Percentiles rank a stretch among this genome's conserved stretches.
These are phyloP conservation scores for Elongisporangium prolatum DNA, from an alignment of 352 stramenopile species.

Conservation along the genomic window DNA sequence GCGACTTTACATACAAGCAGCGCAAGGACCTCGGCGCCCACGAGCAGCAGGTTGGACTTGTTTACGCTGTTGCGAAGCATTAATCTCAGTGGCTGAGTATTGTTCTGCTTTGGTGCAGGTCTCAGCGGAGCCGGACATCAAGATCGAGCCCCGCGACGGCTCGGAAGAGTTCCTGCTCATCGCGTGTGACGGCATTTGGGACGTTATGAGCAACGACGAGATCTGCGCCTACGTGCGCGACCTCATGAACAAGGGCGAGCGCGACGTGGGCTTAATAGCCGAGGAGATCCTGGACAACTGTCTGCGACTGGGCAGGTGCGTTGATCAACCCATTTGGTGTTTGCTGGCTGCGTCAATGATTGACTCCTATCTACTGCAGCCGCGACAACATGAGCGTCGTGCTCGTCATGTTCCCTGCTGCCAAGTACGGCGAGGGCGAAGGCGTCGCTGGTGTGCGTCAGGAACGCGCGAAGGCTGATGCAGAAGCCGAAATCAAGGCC, in stretches of 20 bases:
- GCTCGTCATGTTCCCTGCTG: conserved; percentile 69
- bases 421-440: conserved; percentile 55
- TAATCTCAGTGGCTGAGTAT: conserved; percentile 1
- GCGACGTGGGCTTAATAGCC: conserved; percentile 62
- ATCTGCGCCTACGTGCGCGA: conserved; percentile 80
- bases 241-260: conserved; percentile 66
- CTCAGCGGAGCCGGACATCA: conserved; percentile 86
- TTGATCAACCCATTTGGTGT: not conserved
- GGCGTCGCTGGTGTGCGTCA: conserved; percentile 58
- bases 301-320: conserved; percentile 62
- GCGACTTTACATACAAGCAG: conserved; percentile 83
- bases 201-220: conserved; percentile 91
- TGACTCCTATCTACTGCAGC: conserved; percentile 12
- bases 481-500: conserved; percentile 18
- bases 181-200: conserved; percentile 92
- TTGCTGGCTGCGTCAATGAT: not conserved
- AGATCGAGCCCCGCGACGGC: conserved; percentile 65
- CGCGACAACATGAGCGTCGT: conserved; percentile 87
- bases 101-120: conserved; percentile 18
- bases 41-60: conserved; percentile 59
- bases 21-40: conserved; percentile 42
- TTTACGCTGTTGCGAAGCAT: not conserved
- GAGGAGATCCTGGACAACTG: conserved; percentile 81
- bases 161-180: conserved; percentile 90
- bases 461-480: conserved; percentile 40